These are phyloP conservation scores for Isoetes taiwanensis DNA, from an alignment of 75 land plant species.

Conservation along the genomic window DNA sequence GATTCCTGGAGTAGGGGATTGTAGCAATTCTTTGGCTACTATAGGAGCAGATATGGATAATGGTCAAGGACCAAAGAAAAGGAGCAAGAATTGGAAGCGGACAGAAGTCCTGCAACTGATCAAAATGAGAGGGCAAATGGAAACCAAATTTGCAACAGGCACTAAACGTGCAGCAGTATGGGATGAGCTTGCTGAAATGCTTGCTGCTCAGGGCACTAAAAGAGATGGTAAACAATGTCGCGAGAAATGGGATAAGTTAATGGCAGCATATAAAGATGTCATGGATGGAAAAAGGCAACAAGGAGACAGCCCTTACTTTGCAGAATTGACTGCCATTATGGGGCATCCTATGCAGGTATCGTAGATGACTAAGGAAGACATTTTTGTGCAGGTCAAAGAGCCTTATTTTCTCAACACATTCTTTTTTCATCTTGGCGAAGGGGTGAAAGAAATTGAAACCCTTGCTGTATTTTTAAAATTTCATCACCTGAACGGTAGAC, in stretches of 20 bases:
- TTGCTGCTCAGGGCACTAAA: conserved; percentile 13
- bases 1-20: too few relatives aligned
- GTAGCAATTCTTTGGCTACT: too few relatives aligned
- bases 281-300: conserved; percentile 20
- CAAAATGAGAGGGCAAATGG: conserved; percentile 24
- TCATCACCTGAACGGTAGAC: too few relatives aligned
- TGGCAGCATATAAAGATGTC: conserved; percentile 34
- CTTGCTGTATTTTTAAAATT: too few relatives aligned
- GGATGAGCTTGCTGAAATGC: conserved; percentile 23
- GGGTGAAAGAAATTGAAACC: too few relatives aligned
- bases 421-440: too few relatives aligned
- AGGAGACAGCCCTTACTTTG: conserved; percentile 21
- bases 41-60: too few relatives aligned
- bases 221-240: conserved; percentile 30
- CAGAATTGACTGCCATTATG: conserved; percentile 13
- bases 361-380: too few relatives aligned
- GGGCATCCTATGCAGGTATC: too few relatives aligned
- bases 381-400: too few relatives aligned
- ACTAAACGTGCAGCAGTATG: conserved; percentile 20
- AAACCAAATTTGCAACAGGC: conserved; percentile 16
- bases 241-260: conserved; percentile 34
- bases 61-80: conserved; percentile 26
- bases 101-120: conserved; percentile 22
- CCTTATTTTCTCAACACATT: too few relatives aligned
- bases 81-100: conserved; percentile 27